These are phyloP conservation scores for Cladochytrium replicatum DNA, from an alignment of 192 early-diverging fungal species.

Conservation along the genomic window DNA sequence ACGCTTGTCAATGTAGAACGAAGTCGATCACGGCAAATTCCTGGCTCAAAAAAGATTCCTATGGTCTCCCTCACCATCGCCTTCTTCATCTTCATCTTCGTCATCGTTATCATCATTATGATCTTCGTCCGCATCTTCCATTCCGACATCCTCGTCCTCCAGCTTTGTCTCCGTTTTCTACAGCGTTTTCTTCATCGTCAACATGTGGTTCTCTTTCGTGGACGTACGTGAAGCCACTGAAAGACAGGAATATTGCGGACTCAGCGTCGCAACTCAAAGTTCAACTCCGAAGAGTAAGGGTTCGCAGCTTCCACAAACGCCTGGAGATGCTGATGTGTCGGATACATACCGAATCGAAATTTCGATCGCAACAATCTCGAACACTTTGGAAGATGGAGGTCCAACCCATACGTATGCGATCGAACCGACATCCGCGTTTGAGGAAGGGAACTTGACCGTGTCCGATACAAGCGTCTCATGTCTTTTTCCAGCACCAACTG, in stretches of 20 bases:
- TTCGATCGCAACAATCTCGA: constrained; percentile 50
- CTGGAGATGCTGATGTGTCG: constrained; percentile 59
- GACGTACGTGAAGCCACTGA: constrained; percentile 49
- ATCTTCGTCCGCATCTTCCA: constrained; percentile 20
- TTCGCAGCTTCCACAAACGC: constrained; percentile 62
- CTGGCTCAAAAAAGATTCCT: constrained; percentile 62
- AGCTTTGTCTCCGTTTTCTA: no score
- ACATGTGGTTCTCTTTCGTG: no score
- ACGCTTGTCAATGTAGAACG: no score
- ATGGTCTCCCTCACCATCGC: no score
- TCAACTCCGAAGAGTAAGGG: constrained; percentile 53
- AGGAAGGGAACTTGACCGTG: constrained; percentile 52
- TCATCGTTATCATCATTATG: constrained; percentile 13
- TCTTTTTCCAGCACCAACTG: no score
- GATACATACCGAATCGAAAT: constrained; percentile 63
- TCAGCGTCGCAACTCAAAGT: constrained; percentile 46
- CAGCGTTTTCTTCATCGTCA: no score
- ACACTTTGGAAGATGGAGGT: constrained; percentile 50
- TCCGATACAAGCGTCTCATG: no score
- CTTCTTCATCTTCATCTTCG: constrained; percentile 24
- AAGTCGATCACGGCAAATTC: constrained; percentile 13
- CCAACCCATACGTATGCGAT: constrained; percentile 63
- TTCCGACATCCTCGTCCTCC: no score
- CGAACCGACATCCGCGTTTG: constrained; percentile 55
- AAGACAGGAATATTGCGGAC: constrained; percentile 46